Conservation (phyloP, 1,139 yeast genomes). For the Yarrowia galli region DNA sequence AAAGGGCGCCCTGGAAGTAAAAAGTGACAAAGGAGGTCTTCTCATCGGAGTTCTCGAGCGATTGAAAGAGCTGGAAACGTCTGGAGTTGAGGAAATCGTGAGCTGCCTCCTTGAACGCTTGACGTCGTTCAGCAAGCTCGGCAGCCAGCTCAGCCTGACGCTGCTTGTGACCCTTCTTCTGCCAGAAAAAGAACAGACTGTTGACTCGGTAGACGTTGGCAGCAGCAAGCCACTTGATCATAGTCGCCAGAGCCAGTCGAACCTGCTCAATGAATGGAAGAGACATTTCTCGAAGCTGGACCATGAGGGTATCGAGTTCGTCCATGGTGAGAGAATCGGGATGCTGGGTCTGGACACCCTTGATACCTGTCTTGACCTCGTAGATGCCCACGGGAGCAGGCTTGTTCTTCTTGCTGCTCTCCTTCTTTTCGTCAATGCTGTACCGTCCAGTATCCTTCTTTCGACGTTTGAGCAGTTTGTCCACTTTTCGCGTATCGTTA, state of each 20-base stretch:
- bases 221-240: constrained; percentile 33
- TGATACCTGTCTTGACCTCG: constrained; percentile 15
- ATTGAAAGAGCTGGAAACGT: constrained; percentile 20
- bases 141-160: constrained; percentile 15
- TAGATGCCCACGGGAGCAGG: constrained; percentile 23
- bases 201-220: constrained; percentile 29
- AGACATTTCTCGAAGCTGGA: constrained; percentile 13
- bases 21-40: constrained; percentile 19
- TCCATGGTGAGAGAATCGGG: constrained; percentile 14
- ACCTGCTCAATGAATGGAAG: constrained; percentile 14
- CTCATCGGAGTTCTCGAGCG: constrained; percentile 9
- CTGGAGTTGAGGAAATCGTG: constrained; percentile 15
- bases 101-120: constrained; percentile 18
- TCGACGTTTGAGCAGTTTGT: constrained; percentile 9
- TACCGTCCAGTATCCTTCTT: constrained; percentile 21
- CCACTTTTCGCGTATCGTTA: constrained; percentile 12
- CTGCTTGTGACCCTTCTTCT: not conserved
- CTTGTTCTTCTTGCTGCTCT: not conserved
- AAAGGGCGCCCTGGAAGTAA: constrained; percentile 34
- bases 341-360: not conserved
- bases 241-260: not conserved
- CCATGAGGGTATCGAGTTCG: constrained; percentile 11
- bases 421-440: no score
- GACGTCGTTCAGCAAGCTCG: constrained; percentile 11
- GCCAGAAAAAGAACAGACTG: constrained; percentile 19